These are phyloP conservation scores for Talaromyces wortmannii DNA, from an alignment of 495 filamentous ascomycete species.

Conservation along the genomic window DNA sequence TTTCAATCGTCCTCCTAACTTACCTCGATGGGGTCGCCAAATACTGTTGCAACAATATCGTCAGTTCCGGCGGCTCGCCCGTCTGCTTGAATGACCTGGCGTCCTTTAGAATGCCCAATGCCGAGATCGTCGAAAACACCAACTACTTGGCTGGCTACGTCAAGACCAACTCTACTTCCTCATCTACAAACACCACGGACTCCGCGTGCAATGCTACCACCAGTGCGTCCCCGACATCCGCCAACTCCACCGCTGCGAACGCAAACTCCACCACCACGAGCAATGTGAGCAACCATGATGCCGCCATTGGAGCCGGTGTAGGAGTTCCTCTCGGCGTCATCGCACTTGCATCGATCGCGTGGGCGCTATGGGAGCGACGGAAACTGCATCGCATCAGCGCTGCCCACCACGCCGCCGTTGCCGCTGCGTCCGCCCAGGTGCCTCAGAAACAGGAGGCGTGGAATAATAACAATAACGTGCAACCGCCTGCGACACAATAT, in stretches of 20 bases:
- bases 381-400: not conserved
- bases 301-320: slow-evolving; percentile 20
- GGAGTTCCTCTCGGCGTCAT: slow-evolving; percentile 21
- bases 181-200: slow-evolving; percentile 9
- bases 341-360: slow-evolving; percentile 20
- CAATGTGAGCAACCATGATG: not conserved
- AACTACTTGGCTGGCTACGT: slow-evolving; percentile 11
- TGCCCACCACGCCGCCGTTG: not conserved
- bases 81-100: slow-evolving; percentile 12
- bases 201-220: slow-evolving; percentile 24
- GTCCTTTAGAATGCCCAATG: slow-evolving; percentile 14
- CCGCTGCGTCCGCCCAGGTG: not conserved
- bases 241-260: not conserved
- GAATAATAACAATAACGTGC: not conserved
- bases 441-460: not conserved
- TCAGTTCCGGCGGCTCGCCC: slow-evolving; percentile 7
- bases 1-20: slow-evolving; percentile 18
- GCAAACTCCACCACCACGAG: too few relatives aligned
- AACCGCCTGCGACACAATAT: not conserved
- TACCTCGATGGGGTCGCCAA: slow-evolving; percentile 9
- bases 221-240: slow-evolving; percentile 19
- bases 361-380: slow-evolving; percentile 18
- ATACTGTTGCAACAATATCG: slow-evolving; percentile 24
- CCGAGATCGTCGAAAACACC: slow-evolving; percentile 10
- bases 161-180: slow-evolving; percentile 7